Base-by-base conservation (phyloP, 2,329 filamentous ascomycete genomes). In the Chaetomiaceae sp. region DNA sequence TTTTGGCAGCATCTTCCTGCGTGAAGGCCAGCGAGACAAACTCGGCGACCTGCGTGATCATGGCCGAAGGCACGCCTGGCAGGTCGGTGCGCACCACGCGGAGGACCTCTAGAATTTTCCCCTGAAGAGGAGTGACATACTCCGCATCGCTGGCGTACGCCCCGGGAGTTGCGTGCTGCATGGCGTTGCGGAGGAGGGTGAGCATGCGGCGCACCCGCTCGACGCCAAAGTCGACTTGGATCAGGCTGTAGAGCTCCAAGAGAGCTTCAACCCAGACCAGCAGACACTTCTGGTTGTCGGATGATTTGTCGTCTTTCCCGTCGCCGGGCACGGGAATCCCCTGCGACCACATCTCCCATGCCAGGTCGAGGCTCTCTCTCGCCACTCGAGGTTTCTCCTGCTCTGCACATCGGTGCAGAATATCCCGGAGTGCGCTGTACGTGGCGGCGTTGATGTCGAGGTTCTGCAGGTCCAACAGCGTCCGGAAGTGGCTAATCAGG, bases 251-350 rank as follows among this genome's bases (percentile, higher is more conserved):
- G 1, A 97, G 78, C 61, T 94, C 85, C 52, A 83, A 76, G 37
- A 94, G 80, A 1, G 87, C 80, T 20, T 84, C 79, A 1, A 94
- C 81, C 71, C 96, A 96, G n/a, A 91, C 88, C 27, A 89, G 73
- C n/a, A 92, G 80, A 11, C 89, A 91, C 53, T 85, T 85, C 65
- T 96, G 89, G 60, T 94, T 95, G 57, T 88, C 80, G 2, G 72
- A 71, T 0, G 74, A 69, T 46, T 76, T 76, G 36, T 78, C 72
- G 14, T 72, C 64, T 17, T 70, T 64, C 12, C 69, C 65, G 31
- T 71, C 61, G 29, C 71, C 71, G 1, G 74, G 69, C 3, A 76
- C 70, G 0, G 85, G 84, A n/a, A 87, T 75, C 1, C 81, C 80
- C 36, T 80, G 75, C 15, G 81, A 81, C 88, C 88, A 91, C 4